These are phyloP conservation scores for Aureobasidium musti DNA, from an alignment of 2,329 filamentous ascomycete species.

Conservation along the genomic window DNA sequence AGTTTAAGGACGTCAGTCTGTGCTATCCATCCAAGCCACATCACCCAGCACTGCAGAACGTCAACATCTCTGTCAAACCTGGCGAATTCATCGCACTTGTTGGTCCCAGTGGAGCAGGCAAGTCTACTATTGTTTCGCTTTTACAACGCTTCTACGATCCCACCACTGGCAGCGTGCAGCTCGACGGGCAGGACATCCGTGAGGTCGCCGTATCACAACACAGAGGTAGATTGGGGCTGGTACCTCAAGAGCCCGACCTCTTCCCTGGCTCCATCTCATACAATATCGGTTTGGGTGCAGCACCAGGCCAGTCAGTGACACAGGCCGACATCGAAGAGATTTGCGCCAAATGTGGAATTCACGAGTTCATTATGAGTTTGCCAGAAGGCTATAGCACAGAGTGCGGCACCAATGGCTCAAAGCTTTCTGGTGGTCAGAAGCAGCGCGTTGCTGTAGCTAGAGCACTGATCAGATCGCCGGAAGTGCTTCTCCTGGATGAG, in stretches of 20 bases:
- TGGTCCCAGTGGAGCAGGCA: conserved; percentile 50
- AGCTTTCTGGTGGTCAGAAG: conserved; percentile 50
- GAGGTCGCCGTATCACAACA: conserved; percentile 43
- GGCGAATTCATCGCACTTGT: conserved; percentile 57
- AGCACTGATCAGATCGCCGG: conserved; percentile 50
- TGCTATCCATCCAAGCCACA: conserved; percentile 44
- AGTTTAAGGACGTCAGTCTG: conserved; percentile 45
- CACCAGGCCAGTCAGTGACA: conserved; percentile 34
- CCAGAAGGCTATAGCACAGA: conserved; percentile 53
- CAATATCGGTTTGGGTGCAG: conserved; percentile 48
- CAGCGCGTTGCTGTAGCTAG: conserved; percentile 52
- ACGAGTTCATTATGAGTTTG: conserved; percentile 51
- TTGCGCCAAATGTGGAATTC: conserved; percentile 48
- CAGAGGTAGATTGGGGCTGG: conserved; percentile 46
- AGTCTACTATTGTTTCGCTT: conserved; percentile 50
- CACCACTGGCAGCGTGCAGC: conserved; percentile 43
- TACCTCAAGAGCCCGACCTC: conserved; percentile 51
- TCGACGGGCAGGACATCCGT: conserved; percentile 49
- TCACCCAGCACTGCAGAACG: conserved; percentile 47
- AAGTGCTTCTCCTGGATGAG: conserved; percentile 52
- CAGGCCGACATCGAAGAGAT: conserved; percentile 41
- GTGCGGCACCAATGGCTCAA: conserved; percentile 47
- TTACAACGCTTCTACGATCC: conserved; percentile 52
- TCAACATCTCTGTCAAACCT: conserved; percentile 52
- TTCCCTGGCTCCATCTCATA: conserved; percentile 49